A percentile compares a stretch with the other conserved stretches of the same genome.
These are phyloP conservation scores for Ploettnerulaceae sp. DNA, from an alignment of 2,329 filamentous ascomycete genomes.

Conservation along the genomic window DNA sequence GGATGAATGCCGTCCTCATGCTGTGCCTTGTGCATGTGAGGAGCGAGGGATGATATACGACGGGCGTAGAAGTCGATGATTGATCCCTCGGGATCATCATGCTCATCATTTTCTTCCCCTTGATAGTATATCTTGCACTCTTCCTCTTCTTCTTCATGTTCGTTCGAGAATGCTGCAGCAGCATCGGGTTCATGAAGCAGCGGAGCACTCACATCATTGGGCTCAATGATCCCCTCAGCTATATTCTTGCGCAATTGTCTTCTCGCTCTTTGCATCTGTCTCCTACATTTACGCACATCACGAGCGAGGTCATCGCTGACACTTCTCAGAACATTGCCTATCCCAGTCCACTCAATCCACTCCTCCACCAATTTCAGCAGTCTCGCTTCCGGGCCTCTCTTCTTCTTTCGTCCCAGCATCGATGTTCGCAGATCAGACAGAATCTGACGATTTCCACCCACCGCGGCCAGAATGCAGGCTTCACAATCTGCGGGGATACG, in stretches of 20 bases:
- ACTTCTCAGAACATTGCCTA: background rate
- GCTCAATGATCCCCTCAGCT: slow-evolving; percentile 2
- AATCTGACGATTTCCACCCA: slow-evolving; percentile 41
- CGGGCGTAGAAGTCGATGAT: slow-evolving; percentile 17
- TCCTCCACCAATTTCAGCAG: slow-evolving; percentile 22
- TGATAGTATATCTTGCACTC: slow-evolving; percentile 5
- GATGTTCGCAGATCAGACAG: slow-evolving; percentile 44
- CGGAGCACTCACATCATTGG: background rate
- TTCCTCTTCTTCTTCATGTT: slow-evolving; percentile 2
- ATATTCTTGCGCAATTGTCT: slow-evolving; percentile 9
- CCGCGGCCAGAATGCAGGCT: slow-evolving; percentile 47
- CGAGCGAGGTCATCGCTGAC: slow-evolving; percentile 15
- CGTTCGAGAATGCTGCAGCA: background rate
- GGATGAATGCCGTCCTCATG: slow-evolving; percentile 13
- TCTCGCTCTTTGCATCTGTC: slow-evolving; percentile 18
- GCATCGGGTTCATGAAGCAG: background rate
- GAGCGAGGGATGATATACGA: background rate
- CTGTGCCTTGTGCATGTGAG: background rate
- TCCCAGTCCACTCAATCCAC: slow-evolving; percentile 21
- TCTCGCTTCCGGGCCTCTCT: slow-evolving; percentile 5
- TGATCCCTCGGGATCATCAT: slow-evolving; percentile 17
- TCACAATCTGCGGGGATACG: slow-evolving; percentile 41
- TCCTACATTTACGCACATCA: slow-evolving; percentile 15
- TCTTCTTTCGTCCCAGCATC: slow-evolving; percentile 38
- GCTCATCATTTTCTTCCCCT: slow-evolving; percentile 2